Evolutionary conservation across 768 basidiomycete species (phyloP).

Genomic region (Pleurotus eryngii): DNA sequence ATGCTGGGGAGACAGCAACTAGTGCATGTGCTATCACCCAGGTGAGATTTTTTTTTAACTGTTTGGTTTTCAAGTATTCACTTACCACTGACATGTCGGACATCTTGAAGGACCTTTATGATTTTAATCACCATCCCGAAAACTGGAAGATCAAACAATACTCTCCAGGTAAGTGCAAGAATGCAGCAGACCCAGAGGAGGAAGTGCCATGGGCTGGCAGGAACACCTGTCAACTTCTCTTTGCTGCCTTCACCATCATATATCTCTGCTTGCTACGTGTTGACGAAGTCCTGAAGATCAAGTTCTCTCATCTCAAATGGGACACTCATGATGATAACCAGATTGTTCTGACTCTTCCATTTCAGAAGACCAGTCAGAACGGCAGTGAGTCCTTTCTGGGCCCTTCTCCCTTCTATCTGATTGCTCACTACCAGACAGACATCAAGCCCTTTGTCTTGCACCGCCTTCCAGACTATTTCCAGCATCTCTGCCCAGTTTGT

Average conservation of each 20-base stretch:
- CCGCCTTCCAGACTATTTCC: constrained; percentile 17
- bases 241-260: constrained; percentile 27
- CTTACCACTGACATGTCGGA: not conserved
- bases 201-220: constrained; percentile 26
- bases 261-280: constrained; percentile 31
- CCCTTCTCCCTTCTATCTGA: not conserved
- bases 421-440: constrained; percentile 12
- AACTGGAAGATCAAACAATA: constrained; percentile 9
- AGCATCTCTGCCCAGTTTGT: constrained; percentile 31
- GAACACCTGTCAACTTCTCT: constrained; percentile 20
- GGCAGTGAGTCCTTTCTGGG: constrained; percentile 16
- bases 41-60: not conserved
- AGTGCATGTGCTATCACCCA: not conserved
- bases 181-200: constrained; percentile 11
- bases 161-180: constrained; percentile 8
- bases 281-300: constrained; percentile 33
- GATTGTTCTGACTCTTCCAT: constrained; percentile 20
- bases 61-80: no score
- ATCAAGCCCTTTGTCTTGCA: constrained; percentile 28
- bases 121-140: not conserved
- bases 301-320: constrained; percentile 20
- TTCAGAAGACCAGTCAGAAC: constrained; percentile 25
- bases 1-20: not conserved
- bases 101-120: not conserved
- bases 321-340: no score